Conservation (phyloP, 1,139 yeast genomes). For the Hemisphaericaspora xylofermentans region DNA sequence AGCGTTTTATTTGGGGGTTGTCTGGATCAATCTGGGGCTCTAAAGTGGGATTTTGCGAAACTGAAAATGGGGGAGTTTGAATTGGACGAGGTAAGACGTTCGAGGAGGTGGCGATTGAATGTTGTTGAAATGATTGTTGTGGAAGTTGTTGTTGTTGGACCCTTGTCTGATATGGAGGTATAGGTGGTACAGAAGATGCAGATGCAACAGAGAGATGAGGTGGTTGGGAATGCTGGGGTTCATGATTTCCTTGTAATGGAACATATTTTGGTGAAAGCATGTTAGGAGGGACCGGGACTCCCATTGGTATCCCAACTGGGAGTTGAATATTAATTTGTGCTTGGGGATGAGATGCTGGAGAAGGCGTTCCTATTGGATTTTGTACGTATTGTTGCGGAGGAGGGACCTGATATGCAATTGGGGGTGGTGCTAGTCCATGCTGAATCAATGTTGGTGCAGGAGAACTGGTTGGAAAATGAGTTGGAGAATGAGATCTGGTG, state of each 20-base stretch:
- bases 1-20: background rate
- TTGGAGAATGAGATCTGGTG: background rate
- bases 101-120: slow-evolving; percentile 1
- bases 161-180: background rate
- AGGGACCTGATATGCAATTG: too few species aligned
- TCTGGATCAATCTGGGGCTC: background rate
- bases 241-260: slow-evolving; percentile 1
- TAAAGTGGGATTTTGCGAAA: background rate
- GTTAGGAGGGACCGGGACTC: background rate
- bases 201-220: background rate
- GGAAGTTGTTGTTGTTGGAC: slow-evolving; percentile 5
- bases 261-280: background rate
- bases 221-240: slow-evolving; percentile 2
- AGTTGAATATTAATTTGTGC: background rate
- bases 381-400: too few species aligned
- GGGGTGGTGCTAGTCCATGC: background rate
- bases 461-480: too few species aligned
- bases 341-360: background rate
- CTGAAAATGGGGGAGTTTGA: slow-evolving; percentile 5
- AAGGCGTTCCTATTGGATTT: too few species aligned
- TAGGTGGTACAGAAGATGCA: slow-evolving; percentile 2
- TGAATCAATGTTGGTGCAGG: background rate
- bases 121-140: slow-evolving; percentile 3
- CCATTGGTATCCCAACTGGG: background rate
- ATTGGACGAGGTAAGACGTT: slow-evolving; percentile 2